Evolutionary conservation across 1,284 basidiomycete genomes (phyloP).

Genomic region (Puccinia triticina): DNA sequence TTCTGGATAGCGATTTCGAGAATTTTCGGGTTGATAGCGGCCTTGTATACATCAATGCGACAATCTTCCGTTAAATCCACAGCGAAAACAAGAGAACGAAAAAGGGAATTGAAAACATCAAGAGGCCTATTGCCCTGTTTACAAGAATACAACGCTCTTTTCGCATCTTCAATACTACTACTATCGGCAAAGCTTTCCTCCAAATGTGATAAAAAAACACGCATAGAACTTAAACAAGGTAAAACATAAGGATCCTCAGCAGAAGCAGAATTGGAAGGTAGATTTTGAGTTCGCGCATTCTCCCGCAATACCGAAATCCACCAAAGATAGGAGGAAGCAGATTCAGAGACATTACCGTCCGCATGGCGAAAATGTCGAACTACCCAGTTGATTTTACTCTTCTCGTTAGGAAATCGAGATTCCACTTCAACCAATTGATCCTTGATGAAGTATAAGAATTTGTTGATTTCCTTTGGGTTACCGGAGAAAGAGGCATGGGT

Average conservation of each 20-base stretch:
- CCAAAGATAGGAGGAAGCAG: not conserved
- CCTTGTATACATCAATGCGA: not conserved
- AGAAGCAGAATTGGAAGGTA: not conserved
- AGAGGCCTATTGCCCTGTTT: no score
- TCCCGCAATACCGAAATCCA: slow-evolving; percentile 10
- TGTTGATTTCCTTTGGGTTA: slow-evolving; percentile 5
- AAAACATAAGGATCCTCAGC: not conserved
- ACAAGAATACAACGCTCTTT: slow-evolving; percentile 8
- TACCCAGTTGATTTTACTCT: slow-evolving; percentile 29
- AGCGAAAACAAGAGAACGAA: slow-evolving; percentile 19
- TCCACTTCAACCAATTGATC: not conserved
- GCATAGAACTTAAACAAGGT: not conserved
- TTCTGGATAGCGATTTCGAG: no score
- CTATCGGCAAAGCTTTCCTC: slow-evolving; percentile 14
- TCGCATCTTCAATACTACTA: slow-evolving; percentile 1
- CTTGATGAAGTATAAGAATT: slow-evolving; percentile 15
- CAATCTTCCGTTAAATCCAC: slow-evolving; percentile 27
- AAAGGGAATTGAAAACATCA: slow-evolving; percentile 29
- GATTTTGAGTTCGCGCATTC: not conserved
- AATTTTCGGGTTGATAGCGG: not conserved
- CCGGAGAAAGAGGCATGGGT: slow-evolving; percentile 26
- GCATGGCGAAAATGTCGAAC: slow-evolving; percentile 15
- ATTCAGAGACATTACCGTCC: not conserved
- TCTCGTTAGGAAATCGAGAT: not conserved
- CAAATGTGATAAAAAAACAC: not conserved